Conservation (phyloP, 345 rosid species). For the Eucalyptus tenuipes region DNA sequence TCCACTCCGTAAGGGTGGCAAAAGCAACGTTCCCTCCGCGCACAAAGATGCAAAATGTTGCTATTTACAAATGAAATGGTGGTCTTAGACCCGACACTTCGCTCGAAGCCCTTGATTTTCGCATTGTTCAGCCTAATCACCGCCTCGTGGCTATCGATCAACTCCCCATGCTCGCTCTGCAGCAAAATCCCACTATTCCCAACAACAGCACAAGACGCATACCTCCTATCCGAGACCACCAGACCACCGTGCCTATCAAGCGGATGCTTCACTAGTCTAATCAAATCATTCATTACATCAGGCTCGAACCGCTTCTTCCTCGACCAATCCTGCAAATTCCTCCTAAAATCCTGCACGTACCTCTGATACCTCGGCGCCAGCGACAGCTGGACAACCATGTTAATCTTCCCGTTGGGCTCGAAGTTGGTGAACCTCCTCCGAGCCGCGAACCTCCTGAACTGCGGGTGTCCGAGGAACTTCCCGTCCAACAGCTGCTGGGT, state of each 20-base stretch:
- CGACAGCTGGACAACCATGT: neutral
- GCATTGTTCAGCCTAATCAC: conserved; percentile 92
- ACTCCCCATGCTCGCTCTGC: conserved; percentile 27
- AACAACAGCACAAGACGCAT: conserved; percentile 77
- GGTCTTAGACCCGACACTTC: conserved; percentile 60
- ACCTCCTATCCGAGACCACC: conserved; percentile 17
- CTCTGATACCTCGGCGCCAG: conserved; percentile 50
- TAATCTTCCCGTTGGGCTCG: conserved; percentile 3
- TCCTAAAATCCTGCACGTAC: conserved; percentile 55
- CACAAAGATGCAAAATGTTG: conserved; percentile 72
- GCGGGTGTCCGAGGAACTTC: conserved; percentile 27
- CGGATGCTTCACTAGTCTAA: conserved; percentile 36
- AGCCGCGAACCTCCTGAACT: conserved; percentile 29
- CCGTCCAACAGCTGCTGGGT: conserved; percentile 57
- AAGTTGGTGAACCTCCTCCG: conserved; percentile 28
- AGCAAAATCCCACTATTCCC: conserved; percentile 89
- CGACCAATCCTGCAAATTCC: conserved; percentile 48
- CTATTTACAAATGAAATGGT: conserved; percentile 74
- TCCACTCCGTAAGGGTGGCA: conserved; percentile 77
- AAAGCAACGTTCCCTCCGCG: conserved; percentile 40
- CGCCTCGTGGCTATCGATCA: conserved; percentile 69
- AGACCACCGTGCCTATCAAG: conserved; percentile 36
- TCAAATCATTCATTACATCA: conserved; percentile 50
- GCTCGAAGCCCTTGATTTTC: conserved; percentile 30
- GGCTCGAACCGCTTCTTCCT: conserved; percentile 43